Base-by-base conservation (phyloP, 1,139 yeast genomes). In the Magnusiomyces suaveolens region DNA sequence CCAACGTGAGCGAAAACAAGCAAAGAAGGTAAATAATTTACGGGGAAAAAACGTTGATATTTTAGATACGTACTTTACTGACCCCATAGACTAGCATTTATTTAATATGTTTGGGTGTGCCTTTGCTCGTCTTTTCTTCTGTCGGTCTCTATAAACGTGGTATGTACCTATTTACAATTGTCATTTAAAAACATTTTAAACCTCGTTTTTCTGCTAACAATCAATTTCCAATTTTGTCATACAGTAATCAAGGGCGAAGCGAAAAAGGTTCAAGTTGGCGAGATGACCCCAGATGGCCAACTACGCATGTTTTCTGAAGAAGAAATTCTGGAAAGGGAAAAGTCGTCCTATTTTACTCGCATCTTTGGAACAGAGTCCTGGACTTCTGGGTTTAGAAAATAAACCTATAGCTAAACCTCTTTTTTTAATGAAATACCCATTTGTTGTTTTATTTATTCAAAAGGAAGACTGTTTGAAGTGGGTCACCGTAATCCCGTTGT, bases 201-300 rank as follows among this genome's bases (percentile, higher is more conserved):
- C 14, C 20, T 24, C 18, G 8, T 24, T 23, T 23, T 41, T 12
- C 23, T 18, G 8, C 6, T 41, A 3, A 18, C 10, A 41, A 18
- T 18, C 3, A 20, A 4, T 41, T 20, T 41, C 14, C 23, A 6
- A 14, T n/a, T 8, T 38, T n/a, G 8, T 38, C 20, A 23, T 43
- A 16, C 62, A 56, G 71, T 75, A 41, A 64, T 72, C 29, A 64
- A 70, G 1, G 80, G 80, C 3, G 73, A 75, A 33, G 77, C 75
- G 57, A 70, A 78, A 60, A 71, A 69, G 49, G 70, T 70, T 1
- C 82, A 77, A 59, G 65, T 71, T 20, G 83, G 82, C 4, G 80
- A 75, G 54, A 68, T 71, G 55, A 71, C 77, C 54, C 72, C 74
- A 0, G 81, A 77, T 56, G 81, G 81, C 0, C 69, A 75, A 2